These are phyloP conservation scores for Fonsecaea multimorphosa DNA, from an alignment of 2,329 filamentous ascomycete species.

Conservation along the genomic window DNA sequence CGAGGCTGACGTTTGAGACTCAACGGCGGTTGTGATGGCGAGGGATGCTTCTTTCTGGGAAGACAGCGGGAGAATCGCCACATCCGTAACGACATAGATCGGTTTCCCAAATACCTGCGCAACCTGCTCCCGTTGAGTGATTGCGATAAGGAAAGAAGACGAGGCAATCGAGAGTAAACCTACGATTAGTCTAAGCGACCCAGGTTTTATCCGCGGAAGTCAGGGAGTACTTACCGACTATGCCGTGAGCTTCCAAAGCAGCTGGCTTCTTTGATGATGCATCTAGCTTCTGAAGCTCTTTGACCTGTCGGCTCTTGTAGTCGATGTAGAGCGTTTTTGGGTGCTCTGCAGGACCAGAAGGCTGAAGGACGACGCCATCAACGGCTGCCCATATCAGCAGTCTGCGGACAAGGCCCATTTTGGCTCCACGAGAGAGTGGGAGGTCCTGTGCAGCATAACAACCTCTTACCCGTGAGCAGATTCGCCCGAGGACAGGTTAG, in stretches of 20 bases:
- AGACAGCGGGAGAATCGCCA: conserved; percentile 85
- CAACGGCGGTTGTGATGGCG: conserved; percentile 62
- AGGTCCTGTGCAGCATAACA: neutral
- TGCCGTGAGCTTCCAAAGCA: conserved; percentile 57
- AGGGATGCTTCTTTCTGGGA: conserved; percentile 75
- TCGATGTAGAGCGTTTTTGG: conserved; percentile 69
- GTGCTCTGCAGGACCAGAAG: conserved; percentile 59
- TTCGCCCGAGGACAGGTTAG: neutral
- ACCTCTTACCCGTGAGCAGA: neutral
- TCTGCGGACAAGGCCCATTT: conserved; percentile 77
- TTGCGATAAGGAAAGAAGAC: conserved; percentile 82
- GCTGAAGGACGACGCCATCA: conserved; percentile 83
- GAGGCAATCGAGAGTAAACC: conserved; percentile 84
- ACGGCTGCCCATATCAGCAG: conserved; percentile 78
- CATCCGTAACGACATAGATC: conserved; percentile 85
- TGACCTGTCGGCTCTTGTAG: conserved; percentile 66
- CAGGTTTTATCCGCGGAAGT: neutral
- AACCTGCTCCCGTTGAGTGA: conserved; percentile 84
- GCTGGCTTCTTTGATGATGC: conserved; percentile 43
- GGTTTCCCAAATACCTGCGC: conserved; percentile 82
- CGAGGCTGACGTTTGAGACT: conserved; percentile 17
- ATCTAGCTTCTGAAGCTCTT: conserved; percentile 47
- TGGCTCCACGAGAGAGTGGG: conserved; percentile 20
- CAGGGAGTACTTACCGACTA: conserved; percentile 59
- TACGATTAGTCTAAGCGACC: conserved; percentile 48